Evolutionary conservation across 768 basidiomycete genomes (phyloP), one percentile per base, ranked within the genome.

Genomic region (Naganishia vaughanmartiniae): DNA sequence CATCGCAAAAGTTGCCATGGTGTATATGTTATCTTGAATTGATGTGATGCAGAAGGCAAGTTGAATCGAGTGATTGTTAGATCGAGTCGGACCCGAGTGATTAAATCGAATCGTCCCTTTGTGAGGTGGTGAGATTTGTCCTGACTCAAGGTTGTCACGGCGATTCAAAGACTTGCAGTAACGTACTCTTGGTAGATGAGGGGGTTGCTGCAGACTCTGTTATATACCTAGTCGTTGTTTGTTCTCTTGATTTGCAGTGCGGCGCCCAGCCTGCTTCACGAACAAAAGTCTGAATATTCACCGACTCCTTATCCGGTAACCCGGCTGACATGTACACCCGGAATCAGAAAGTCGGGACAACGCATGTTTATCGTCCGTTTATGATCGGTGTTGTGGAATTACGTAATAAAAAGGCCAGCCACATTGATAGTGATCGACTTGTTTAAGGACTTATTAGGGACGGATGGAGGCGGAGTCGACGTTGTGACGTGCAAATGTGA

Each of bases 1-100:
- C 67, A 68, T 68, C 30, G 60, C 60, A 28, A 63, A 63, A 36
- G 39, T 63, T 24, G 60, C 39, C 60, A 63, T 63, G 39, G 12
- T 63, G 42, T 39, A 21, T 24, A 9, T 17, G 19, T 26, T 19
- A 28, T 26, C 9, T 45, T 63, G 1, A 46, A 42, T 12, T 24
- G 57, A 36, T 24, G 39, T 26, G 36, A 45, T n/a, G n/a, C n/a
- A n/a, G n/a, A 26, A 42, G 36, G 24, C 42, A n/a, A 34, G 31
- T 42, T 60, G 36, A 36, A n/a, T n/a, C n/a, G n/a, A n/a, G n/a
- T n/a, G n/a, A n/a, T n/a, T n/a, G n/a, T n/a, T 36, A 36, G 42
- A 15, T 42, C 2, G n/a, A 42, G 10, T 42, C 14, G 42, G 15
- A 15, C 10, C n/a, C 42, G n/a, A 31, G 14, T 17, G 12, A 11